Evolutionary conservation across 2,329 filamentous ascomycete species (phyloP), one percentile per base, ranked within the genome.

Genomic region (Hymenoscyphus fraxineus): DNA sequence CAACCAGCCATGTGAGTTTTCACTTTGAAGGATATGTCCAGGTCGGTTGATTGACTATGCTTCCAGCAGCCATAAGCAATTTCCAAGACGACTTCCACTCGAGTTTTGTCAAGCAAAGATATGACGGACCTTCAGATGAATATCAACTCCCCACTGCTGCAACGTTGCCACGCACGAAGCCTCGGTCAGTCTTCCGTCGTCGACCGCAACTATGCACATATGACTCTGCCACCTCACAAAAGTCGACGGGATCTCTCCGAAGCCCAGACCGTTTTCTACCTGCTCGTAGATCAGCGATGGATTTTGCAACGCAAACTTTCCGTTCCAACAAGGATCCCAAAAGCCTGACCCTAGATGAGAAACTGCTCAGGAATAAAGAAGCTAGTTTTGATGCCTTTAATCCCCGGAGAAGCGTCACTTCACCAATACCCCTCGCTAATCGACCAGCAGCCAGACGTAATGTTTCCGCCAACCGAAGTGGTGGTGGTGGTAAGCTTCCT

Each of bases 221-320:
- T 27, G 61, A 68, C 32, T 62, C 56, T 6, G 65, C 66, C 19
- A 61, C 66, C 13, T 72, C 61, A 19, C 64, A 60, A 19, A 67
- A 62, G 19, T 70, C 68, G 0, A 58, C 56, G 2, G 60, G 67
- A 13, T 72, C 70, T n/a, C 35, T 70, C 12, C 65, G 67, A 60
- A 59, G 32, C 12, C 81, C 81, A 27, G 87, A 89, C 73, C 81
- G 87, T 35, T 89, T 88, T 71, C 81, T 89, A 56, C 79, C 83
- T 39, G 71, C 72, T 61, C 78, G 82, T 58, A 77, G 78, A 59
- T 77, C 77, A 58, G 74, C 76, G 5, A 7, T 44, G 40, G 70
- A 76, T 41, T 75, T 79, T 16, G 76, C 79, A 31, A 78, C 65
- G 16, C 65, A 83, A 62, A 81, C 79, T 58, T 87, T 84, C 68